Base-by-base conservation (phyloP, 176 grass and related monocot genomes). In the Aegilops bicornis region DNA sequence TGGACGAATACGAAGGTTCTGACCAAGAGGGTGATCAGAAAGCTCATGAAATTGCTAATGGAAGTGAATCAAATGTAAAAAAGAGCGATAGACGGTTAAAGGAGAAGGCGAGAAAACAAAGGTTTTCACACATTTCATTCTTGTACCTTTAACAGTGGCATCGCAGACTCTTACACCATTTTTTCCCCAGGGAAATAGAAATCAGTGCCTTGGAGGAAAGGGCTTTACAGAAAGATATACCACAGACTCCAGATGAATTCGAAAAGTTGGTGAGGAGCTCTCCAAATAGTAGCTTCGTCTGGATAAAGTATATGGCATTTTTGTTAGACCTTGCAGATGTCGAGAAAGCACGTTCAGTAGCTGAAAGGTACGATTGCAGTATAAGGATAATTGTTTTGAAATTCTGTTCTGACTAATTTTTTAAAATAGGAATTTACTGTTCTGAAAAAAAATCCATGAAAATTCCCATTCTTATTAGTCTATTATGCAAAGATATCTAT, bases 281-380 rank as follows among this genome's bases (percentile, higher is more conserved):
- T 7, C 97, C 92, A 22, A 98, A 96, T 64, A 96, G 93, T 92
- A 94, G 97, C 76, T 96, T 89, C 47, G 85, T 98, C 20, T 96
- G 97, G 94, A 96, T 98, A 89, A 98, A 94, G 14, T 98, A 98
- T 84, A 96, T 96, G 94, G 94, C 85, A 6, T 88, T 86, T 82
- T 91, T 94, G 85, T 91, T 98, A 80, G 91, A 91, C 82, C 88
- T 91, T 25, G 92, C 92, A 87, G 92, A 98, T 73, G 65, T 92
- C 59, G 94, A 93, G 65, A 96, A 98, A 86, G 94, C 94, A 82
- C 94, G 92, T 13, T 79, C 87, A 52, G 85, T 98, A 79, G 92
- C 94, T 82, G 90, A 98, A 87, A 94, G 96, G 96, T 98, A 80
- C 20, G 70, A 59, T 40, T 69, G 37, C 67, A 72, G 8, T 65